Conservation (phyloP, 768 basidiomycete species). For the Lentinula raphanica region DNA sequence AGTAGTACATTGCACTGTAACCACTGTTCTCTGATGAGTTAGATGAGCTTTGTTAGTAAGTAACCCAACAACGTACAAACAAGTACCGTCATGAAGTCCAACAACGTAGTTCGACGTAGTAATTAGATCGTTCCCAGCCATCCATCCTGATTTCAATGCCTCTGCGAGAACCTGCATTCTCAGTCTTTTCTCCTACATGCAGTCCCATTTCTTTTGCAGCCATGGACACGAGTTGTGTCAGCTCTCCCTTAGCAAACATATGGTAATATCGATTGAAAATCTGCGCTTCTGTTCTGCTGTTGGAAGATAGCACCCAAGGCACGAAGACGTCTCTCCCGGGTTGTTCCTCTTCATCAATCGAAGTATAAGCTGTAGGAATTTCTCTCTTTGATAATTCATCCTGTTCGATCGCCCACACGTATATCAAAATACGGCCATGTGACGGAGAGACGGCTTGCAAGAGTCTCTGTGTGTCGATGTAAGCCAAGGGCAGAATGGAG, state of each 20-base stretch:
- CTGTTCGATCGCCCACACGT: conserved; percentile 97
- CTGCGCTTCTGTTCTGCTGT: conserved; percentile 15
- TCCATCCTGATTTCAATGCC: conserved; percentile 69
- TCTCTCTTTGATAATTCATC: conserved; percentile 75
- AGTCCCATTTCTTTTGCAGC: conserved; percentile 61
- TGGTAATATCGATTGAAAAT: conserved; percentile 92
- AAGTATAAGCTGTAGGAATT: conserved; percentile 40
- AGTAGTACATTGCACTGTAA: not conserved
- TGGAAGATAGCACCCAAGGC: conserved; percentile 63
- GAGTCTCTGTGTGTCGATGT: conserved; percentile 39
- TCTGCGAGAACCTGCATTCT: conserved; percentile 8
- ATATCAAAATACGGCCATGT: conserved; percentile 81
- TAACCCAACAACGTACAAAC: not conserved
- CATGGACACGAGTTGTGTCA: conserved; percentile 50
- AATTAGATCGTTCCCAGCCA: conserved; percentile 87
- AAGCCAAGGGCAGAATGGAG: not conserved
- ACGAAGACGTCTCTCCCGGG: conserved; percentile 76
- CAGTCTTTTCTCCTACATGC: conserved; percentile 34
- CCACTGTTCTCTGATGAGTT: too few relatives aligned
- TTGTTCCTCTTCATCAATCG: conserved; percentile 10
- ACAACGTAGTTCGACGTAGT: conserved; percentile 70
- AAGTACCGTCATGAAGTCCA: conserved; percentile 36
- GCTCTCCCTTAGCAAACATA: conserved; percentile 84
- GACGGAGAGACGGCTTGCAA: conserved; percentile 57
- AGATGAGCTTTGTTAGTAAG: too few relatives aligned